Evolutionary conservation across 768 basidiomycete genomes (phyloP), one percentile per base, ranked within the genome.

Genomic region (Boletus pseudo-olivaceus): DNA sequence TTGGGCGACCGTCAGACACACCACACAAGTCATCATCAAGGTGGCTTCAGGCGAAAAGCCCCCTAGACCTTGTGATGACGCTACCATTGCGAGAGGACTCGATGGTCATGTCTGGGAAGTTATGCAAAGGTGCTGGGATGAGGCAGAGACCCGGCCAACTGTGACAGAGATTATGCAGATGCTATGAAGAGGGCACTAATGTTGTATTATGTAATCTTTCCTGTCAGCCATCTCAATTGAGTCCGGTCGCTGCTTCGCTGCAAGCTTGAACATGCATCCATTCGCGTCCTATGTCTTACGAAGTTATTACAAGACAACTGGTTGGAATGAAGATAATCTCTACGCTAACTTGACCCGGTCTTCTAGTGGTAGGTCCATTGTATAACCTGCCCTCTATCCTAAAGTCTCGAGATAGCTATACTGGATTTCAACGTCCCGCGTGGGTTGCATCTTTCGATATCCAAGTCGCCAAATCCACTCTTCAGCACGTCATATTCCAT

Each of bases 281-380:
- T 93, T 93, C 64, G 86, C 90, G 37, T 82, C 89, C 14, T 91
- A 93, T 74, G 87, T 98, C 53, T 77, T 98, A 35, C 87, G 88
- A 58, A 87, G 80, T 69, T 98, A 96, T 72, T 94, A 93, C 76
- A 81, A 82, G 60, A 85, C 84, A n/a, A 97, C 93, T 32, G 90
- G 92, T 57, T 98, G 96, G 96, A 94, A 93, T 63, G 92, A 96
- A 67, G 95, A 98, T 72, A 96, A 96, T 64, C 77, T 96, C 20
- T 98, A 92, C 65, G 83, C 88, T 3, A 92, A 95, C 60, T 63
- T 98, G 41, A 97, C 93, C 1, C 83, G 91, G 51, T 90, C 93
- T 34, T 96, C 94, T 2, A 86, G 82, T 73, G 90, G 93, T 96
- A 55, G 44, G 73, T 58, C 29, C 68, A 62, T 37, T 23, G 17